Evolutionary conservation across 176 grass and related monocot genomes (phyloP), one percentile per base, ranked within the genome.

Genomic region (Bolboschoenus planiculmis): DNA sequence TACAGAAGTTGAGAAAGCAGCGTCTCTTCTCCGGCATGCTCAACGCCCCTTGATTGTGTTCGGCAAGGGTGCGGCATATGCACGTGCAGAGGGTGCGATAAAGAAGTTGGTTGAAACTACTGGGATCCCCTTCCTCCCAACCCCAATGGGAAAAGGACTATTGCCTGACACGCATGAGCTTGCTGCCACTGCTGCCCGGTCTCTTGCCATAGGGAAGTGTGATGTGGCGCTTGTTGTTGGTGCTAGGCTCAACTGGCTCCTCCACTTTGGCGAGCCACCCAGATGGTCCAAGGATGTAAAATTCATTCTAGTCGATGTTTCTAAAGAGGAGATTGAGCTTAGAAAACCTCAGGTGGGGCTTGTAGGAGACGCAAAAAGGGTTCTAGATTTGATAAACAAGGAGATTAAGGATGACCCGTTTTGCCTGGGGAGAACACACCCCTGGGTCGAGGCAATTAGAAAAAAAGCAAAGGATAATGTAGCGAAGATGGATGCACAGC

Each of bases 401-500:
- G 92, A 98, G 82, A 91, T 98, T 68, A 98, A 98, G 76, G 95
- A 98, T 51, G 76, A 90, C 15, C 95, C 95, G 1, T 98, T 98
- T 85, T 93, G 87, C 87, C 79, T 98, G 67, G 90, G 84, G 0
- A 83, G 74, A 46, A 87, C 95, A 5, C 92, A 95, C 82, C 89
- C 90, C 2, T 98, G 95, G 95, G 89, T 98, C 2, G 90, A 91
- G 63, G 84, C 92, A 2, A 93, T 95, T 81, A 89, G 88, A 29
- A 98, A 94, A 80, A 98, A 98, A 84, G 60, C 65, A 21, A 93
- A 87, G 21, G 92, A 90, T 27, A 98, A 95, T 84, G 85, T 83
- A 14, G 33, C 88, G 15, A 98, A 87, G 87, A 98, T 98, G 90
- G 92, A 98, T 84, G 86, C 42, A 0, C 92, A 95, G 23, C 81